These are phyloP conservation scores for Cutaneotrichosporon dermatis DNA, from an alignment of 1,284 basidiomycete genomes.

Conservation along the genomic window DNA sequence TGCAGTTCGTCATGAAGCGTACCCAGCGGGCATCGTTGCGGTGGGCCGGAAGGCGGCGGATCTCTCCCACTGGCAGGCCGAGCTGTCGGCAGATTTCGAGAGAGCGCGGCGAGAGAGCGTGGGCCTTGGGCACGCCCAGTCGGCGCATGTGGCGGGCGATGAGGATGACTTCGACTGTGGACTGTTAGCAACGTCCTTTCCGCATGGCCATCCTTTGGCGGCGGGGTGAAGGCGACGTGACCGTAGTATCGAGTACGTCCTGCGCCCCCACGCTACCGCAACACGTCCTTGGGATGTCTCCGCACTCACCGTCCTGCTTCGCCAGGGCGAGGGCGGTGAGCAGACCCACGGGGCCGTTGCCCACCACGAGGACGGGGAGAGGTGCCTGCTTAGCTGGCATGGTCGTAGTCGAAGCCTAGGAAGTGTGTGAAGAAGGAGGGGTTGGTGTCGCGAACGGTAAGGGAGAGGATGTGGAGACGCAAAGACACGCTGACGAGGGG, in stretches of 20 bases:
- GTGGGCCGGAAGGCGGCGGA: conserved; percentile 21
- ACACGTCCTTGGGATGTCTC: too few species aligned
- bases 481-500: too few species aligned
- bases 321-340: conserved; percentile 19
- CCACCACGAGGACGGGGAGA: conserved; percentile 23
- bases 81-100: conserved; percentile 28
- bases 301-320: conserved; percentile 20
- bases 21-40: conserved; percentile 24
- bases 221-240: too few species aligned
- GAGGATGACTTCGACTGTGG: conserved; percentile 25
- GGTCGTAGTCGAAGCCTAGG: background rate
- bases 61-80: conserved; percentile 13
- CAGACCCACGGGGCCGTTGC: conserved; percentile 25
- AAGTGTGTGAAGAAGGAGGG: background rate
- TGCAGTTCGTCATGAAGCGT: conserved; percentile 24
- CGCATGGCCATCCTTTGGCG: too few species aligned
- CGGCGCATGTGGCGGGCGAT: conserved; percentile 23
- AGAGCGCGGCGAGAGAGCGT: conserved; percentile 24
- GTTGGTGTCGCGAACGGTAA: too few species aligned
- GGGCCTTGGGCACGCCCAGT: conserved; percentile 27
- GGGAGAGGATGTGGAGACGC: too few species aligned
- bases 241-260: too few species aligned
- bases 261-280: too few species aligned
- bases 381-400: background rate
- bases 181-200: too few species aligned